Percentiles rank a stretch among this genome's conserved stretches.
Conservation (phyloP, 2,329 filamentous ascomycete species). For the Xylaria sp. region DNA sequence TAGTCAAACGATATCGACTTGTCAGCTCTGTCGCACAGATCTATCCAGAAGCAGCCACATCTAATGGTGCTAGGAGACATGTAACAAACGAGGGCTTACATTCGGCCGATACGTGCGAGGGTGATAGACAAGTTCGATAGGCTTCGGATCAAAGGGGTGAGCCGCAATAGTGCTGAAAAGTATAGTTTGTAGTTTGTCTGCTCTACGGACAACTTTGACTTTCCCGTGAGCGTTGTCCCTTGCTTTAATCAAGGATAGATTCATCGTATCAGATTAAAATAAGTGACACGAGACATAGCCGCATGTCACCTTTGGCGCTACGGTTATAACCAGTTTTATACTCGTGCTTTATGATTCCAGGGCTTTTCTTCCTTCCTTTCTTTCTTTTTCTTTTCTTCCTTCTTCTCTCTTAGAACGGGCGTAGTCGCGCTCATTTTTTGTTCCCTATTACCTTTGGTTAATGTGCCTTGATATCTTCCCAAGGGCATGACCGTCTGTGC, state of each 20-base stretch:
- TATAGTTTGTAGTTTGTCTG: not conserved
- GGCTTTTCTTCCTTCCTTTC: too few species aligned
- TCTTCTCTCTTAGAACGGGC: not conserved
- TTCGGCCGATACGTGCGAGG: slow-evolving; percentile 30
- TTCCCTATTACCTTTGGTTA: not conserved
- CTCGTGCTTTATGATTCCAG: not conserved
- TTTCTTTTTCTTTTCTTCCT: not conserved
- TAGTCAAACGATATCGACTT: slow-evolving; percentile 30
- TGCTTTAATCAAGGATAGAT: not conserved
- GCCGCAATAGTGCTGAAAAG: slow-evolving; percentile 10
- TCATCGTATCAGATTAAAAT: not conserved
- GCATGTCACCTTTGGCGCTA: too few species aligned
- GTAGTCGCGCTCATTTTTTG: not conserved
- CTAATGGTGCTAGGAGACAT: too few species aligned
- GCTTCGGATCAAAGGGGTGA: not conserved
- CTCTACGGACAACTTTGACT: not conserved
- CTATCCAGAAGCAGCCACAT: not conserved
- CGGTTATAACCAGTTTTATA: too few species aligned
- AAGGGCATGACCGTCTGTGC: not conserved
- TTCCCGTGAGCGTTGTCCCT: not conserved
- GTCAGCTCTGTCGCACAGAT: slow-evolving; percentile 35
- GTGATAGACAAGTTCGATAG: not conserved
- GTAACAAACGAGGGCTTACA: too few species aligned
- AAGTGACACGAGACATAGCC: too few species aligned
- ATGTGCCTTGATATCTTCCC: not conserved